Evolutionary conservation across 1,284 basidiomycete genomes (phyloP).

Genomic region (Leccinum insigne): DNA sequence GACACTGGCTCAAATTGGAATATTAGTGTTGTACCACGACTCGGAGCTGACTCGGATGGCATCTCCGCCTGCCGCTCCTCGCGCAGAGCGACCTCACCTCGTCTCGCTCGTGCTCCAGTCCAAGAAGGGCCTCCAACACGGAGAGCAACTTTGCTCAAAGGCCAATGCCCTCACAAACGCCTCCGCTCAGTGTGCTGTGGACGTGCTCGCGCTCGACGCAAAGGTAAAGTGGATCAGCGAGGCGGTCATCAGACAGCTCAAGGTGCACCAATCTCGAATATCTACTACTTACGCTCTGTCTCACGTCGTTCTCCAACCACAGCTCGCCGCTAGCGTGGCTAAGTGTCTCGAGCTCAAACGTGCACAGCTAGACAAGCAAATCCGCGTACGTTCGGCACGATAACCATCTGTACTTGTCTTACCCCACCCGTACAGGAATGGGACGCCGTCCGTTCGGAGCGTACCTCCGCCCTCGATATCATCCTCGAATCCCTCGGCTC

Average conservation of each 20-base stretch:
- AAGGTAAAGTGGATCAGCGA: conserved; percentile 74
- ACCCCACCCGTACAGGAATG: conserved; percentile 55
- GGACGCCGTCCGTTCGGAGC: conserved; percentile 60
- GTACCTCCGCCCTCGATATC: conserved; percentile 59
- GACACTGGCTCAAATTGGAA: background rate
- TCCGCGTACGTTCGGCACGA: conserved; percentile 48
- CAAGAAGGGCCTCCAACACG: conserved; percentile 75
- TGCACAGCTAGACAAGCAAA: conserved; percentile 53
- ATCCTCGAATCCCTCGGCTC: conserved; percentile 69
- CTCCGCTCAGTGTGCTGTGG: conserved; percentile 62
- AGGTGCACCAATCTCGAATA: conserved; percentile 41
- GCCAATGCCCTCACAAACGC: conserved; percentile 59
- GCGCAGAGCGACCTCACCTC: conserved; percentile 51
- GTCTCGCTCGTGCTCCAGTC: conserved; percentile 76
- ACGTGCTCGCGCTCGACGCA: conserved; percentile 73
- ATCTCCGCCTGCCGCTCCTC: conserved; percentile 8
- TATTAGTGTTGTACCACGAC: background rate
- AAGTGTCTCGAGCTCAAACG: conserved; percentile 74
- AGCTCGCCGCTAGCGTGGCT: conserved; percentile 72
- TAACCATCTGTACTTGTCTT: background rate
- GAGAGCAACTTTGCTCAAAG: conserved; percentile 67
- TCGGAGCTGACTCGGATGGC: background rate
- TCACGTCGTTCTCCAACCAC: background rate
- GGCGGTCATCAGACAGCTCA: conserved; percentile 71
- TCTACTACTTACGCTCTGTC: background rate